Conservation (phyloP, 257 asterid species). For the Jacaranda copaia region DNA sequence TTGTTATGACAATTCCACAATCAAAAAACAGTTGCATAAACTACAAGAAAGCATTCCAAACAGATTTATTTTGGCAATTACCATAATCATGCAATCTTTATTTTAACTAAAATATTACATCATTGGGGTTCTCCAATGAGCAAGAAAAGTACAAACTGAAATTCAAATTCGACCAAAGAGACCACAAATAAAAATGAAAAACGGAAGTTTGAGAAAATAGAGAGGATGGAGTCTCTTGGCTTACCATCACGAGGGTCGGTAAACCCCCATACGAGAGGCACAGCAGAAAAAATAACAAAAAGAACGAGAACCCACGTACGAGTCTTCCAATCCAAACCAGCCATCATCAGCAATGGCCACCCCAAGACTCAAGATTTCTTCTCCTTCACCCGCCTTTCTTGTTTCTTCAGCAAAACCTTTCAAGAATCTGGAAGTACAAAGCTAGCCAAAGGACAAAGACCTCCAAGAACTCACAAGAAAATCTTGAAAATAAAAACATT, state of each 20-base stretch:
- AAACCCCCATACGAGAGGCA: constrained; percentile 55
- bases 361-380: constrained; percentile 32
- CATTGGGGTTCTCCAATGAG: no score
- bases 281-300: constrained; percentile 43
- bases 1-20: background rate
- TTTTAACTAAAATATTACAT: no score
- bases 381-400: constrained; percentile 26
- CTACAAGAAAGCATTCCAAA: background rate
- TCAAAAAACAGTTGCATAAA: background rate
- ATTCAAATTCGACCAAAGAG: background rate
- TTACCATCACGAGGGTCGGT: constrained; percentile 94
- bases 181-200: background rate
- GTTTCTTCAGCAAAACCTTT: constrained; percentile 27
- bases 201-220: background rate
- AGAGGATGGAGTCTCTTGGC: background rate
- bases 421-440: constrained; percentile 34
- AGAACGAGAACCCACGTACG: constrained; percentile 50
- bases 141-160: no score
- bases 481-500: constrained; percentile 18
- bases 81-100: background rate
- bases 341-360: constrained; percentile 52
- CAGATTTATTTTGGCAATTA: background rate
- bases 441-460: constrained; percentile 19
- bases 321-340: constrained; percentile 45
- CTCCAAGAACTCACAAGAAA: constrained; percentile 24